Base-by-base conservation (phyloP, 2,329 filamentous ascomycete genomes). In the Aureobasidium uvarum region DNA sequence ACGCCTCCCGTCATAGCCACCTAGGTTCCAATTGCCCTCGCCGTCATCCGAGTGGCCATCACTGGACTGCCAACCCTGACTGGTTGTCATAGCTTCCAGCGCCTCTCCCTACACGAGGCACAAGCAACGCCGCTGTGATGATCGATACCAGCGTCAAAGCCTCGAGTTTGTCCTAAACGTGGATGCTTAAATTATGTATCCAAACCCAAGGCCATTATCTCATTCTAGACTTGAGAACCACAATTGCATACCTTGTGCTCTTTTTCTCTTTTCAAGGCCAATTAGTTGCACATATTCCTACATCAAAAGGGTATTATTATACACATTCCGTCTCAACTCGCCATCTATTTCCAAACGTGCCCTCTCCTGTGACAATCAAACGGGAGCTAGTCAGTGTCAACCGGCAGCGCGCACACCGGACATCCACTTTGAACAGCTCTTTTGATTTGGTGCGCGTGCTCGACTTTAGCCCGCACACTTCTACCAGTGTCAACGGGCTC, bases 391-490 rank as follows among this genome's bases (percentile, higher is more conserved):
- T 23, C 58, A 23, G n/a, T 36, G 10, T 62, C 66, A 13, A 68
- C 69, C 20, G 66, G 66, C 36, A 66, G 59, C n/a, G 64, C 52
- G 20, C 70, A 72, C 33, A 68, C 65, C 36, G 69, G 66, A 64
- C 73, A 75, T n/a, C 72, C 72, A 36, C 67, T 58, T 38, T 69
- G 46, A 2, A 94, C 82, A 67, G 86, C 86, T 71, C 93, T 89
- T 70, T 87, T 84, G 67, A 96, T 77, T 64, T 96, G 75, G 68
- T 92, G 85, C 45, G 93, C 92, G 74, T 92, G 91, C 69, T 90
- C 95, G 33, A 96, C 92, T 77, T 97, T 97, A 36, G 89, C 86
- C 0, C 91, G 90, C 7, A 98, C 87, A 62, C 89, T 91, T 65
- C 88, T 82, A 8, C 84, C 83, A 31, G 38, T 56, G 51, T 67